Percentiles rank a stretch among this genome's conserved stretches.
These are phyloP conservation scores for Phytopythium vexans DNA, from an alignment of 352 stramenopile genomes.

Conservation along the genomic window DNA sequence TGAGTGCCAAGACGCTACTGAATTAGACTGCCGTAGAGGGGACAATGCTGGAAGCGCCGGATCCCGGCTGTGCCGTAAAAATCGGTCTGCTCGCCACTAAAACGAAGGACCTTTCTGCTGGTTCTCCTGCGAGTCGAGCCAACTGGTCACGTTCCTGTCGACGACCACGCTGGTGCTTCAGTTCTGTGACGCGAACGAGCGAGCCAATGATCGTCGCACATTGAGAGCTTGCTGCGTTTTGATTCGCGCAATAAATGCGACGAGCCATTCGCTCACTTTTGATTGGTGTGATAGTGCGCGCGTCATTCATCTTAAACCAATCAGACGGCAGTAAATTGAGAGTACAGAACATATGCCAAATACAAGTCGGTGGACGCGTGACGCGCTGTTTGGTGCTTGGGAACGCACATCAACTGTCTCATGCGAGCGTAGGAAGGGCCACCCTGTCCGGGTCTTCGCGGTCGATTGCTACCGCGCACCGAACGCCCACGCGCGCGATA, in stretches of 20 bases:
- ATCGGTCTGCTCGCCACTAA: too few species aligned
- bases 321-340: neutral
- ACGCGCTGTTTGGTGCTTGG: constrained; percentile 3
- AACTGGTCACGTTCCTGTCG: too few species aligned
- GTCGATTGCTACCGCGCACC: constrained; percentile 2
- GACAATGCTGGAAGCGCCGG: too few species aligned
- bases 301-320: neutral
- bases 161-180: neutral
- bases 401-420: constrained; percentile 4
- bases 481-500: neutral
- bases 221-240: too few species aligned
- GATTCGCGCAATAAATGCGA: constrained; percentile 1
- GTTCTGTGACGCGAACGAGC: neutral
- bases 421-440: neutral
- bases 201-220: neutral
- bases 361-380: constrained; percentile 1
- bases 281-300: constrained; percentile 6
- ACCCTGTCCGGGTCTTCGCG: neutral
- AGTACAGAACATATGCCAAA: neutral
- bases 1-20: too few species aligned
- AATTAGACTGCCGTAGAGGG: too few species aligned
- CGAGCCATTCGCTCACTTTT: neutral
- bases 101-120: too few species aligned
- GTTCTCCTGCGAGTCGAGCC: too few species aligned
- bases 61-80: too few species aligned